These are phyloP conservation scores for Talaromyces ruber DNA, from an alignment of 495 filamentous ascomycete species.

Conservation along the genomic window DNA sequence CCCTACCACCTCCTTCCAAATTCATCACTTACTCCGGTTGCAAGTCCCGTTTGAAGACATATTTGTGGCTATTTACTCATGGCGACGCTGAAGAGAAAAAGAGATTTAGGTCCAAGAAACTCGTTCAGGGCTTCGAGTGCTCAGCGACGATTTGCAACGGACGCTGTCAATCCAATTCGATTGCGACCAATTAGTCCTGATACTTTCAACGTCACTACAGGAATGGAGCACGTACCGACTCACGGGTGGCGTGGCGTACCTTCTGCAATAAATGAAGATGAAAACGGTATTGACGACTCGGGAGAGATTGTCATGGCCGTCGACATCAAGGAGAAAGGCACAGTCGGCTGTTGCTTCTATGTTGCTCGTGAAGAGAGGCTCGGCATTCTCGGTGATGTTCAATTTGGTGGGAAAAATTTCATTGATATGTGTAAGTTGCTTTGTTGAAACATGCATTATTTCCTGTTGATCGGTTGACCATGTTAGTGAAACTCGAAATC, in stretches of 20 bases:
- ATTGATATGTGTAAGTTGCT: conserved; percentile 52
- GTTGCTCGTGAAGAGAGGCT: conserved; percentile 64
- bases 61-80: not conserved
- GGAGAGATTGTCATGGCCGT: conserved; percentile 80
- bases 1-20: not conserved
- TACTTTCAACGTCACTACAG: not conserved
- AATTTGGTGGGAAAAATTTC: conserved; percentile 57
- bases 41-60: not conserved
- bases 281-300: conserved; percentile 48
- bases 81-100: conserved; percentile 1
- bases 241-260: not conserved
- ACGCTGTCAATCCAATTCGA: not conserved
- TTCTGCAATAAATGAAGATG: conserved; percentile 12
- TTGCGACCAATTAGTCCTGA: not conserved
- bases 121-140: not conserved
- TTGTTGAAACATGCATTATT: not conserved
- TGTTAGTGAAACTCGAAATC: conserved; percentile 58
- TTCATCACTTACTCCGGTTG: not conserved
- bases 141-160: conserved; percentile 3
- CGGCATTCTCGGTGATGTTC: conserved; percentile 75
- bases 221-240: not conserved
- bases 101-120: not conserved
- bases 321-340: conserved; percentile 62
- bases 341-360: conserved; percentile 85
- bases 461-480: conserved; percentile 3